These are phyloP conservation scores for Phlebiopsis gigantea DNA, from an alignment of 768 basidiomycete species.

Conservation along the genomic window DNA sequence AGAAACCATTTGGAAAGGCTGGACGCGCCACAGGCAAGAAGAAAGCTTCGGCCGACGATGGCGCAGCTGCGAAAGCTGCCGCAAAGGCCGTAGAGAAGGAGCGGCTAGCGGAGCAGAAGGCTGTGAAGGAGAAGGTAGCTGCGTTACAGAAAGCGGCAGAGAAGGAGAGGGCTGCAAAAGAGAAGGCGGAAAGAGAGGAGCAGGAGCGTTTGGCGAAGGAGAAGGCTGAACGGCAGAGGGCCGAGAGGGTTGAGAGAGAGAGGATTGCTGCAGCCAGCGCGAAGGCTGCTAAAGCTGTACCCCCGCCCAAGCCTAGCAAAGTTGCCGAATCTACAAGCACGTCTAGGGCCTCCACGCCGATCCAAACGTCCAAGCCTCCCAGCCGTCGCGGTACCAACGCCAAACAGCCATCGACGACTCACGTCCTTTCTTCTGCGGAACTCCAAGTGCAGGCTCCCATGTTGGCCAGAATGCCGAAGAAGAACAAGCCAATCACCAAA, in stretches of 20 bases:
- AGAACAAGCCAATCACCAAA: conserved; percentile 62
- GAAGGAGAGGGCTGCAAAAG: conserved; percentile 33
- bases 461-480: conserved; percentile 80
- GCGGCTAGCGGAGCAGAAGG: conserved; percentile 48
- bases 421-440: conserved; percentile 16
- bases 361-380: conserved; percentile 16
- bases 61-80: conserved; percentile 57
- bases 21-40: conserved; percentile 64
- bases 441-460: conserved; percentile 61
- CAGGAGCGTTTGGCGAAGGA: conserved; percentile 24
- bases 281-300: conserved; percentile 17
- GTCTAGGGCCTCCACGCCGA: conserved; percentile 8
- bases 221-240: conserved; percentile 22
- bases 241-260: conserved; percentile 25
- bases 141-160: conserved; percentile 32
- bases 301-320: background rate
- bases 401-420: conserved; percentile 21
- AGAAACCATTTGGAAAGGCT: conserved; percentile 48
- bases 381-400: conserved; percentile 20
- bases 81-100: conserved; percentile 51
- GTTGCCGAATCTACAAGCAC: background rate
- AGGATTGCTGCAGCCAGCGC: conserved; percentile 19
- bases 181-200: conserved; percentile 35
- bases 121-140: conserved; percentile 42
- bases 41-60: conserved; percentile 49